Percentiles rank a stretch among this genome's conserved stretches.
Evolutionary conservation across 129 eudicot species (phyloP).

Genomic region (Tagetes erecta): DNA sequence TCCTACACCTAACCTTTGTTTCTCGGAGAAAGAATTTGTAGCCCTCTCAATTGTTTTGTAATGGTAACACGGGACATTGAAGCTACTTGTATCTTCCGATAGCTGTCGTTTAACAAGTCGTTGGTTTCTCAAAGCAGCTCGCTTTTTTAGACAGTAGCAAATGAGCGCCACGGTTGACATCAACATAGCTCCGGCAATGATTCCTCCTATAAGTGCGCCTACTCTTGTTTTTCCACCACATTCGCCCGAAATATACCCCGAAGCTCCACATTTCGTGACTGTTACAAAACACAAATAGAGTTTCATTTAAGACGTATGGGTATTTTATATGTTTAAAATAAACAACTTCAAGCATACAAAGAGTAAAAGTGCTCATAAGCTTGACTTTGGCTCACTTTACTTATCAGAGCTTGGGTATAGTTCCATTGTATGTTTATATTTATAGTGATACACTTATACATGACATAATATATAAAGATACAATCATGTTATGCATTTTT

Average conservation of each 20-base stretch:
- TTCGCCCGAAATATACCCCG: constrained; percentile 45
- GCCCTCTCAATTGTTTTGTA: constrained; percentile 87
- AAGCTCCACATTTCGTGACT: constrained; percentile 43
- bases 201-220: constrained; percentile 66
- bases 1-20: constrained; percentile 82
- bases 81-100: constrained; percentile 68
- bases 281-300: constrained; percentile 3
- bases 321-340: no score
- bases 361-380: no score
- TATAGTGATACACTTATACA: no score
- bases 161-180: constrained; percentile 47
- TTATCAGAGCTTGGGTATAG: no score
- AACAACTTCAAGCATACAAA: no score
- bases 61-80: constrained; percentile 58
- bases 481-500: background rate
- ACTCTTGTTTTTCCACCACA: constrained; percentile 61
- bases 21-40: constrained; percentile 71
- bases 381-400: no score
- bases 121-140: constrained; percentile 46
- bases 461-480: no score
- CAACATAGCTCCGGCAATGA: constrained; percentile 62
- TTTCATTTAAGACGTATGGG: background rate
- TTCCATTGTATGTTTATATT: no score
- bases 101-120: constrained; percentile 56
- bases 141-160: constrained; percentile 53